Evolutionary conservation across 2,329 filamentous ascomycete genomes (phyloP).

Genomic region (Colletotrichum gloeosporioides): DNA sequence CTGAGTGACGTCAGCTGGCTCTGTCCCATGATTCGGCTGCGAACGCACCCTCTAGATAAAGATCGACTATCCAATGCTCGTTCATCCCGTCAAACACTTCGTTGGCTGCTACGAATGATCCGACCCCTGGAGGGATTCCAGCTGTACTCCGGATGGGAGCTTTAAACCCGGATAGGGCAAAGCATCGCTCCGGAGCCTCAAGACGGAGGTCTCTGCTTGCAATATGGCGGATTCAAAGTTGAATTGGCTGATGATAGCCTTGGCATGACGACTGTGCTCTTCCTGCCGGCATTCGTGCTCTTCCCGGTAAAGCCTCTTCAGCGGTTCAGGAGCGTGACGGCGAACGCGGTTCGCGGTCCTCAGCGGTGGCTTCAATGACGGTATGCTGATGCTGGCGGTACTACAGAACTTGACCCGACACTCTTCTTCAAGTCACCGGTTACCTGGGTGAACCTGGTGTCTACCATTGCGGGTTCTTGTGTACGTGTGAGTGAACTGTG

Average conservation of each 20-base stretch:
- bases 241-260: neutral
- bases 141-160: neutral
- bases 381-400: neutral
- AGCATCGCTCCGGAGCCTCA: neutral
- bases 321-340: neutral
- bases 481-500: no score
- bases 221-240: neutral
- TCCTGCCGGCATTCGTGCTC: neutral
- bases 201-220: neutral
- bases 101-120: fast-evolving
- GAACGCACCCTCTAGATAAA: neutral
- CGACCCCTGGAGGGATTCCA: neutral
- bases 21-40: neutral
- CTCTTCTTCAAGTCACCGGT: no score
- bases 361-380: neutral
- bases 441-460: no score
- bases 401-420: neutral
- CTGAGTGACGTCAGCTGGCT: neutral
- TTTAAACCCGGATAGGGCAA: neutral
- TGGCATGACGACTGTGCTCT: neutral
- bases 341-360: neutral
- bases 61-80: neutral
- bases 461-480: no score
- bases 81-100: neutral
- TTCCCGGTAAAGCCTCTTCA: neutral